Evolutionary conservation across 2,329 filamentous ascomycete genomes (phyloP), one percentile per base, ranked within the genome.

Genomic region (Beauveria asiatica): DNA sequence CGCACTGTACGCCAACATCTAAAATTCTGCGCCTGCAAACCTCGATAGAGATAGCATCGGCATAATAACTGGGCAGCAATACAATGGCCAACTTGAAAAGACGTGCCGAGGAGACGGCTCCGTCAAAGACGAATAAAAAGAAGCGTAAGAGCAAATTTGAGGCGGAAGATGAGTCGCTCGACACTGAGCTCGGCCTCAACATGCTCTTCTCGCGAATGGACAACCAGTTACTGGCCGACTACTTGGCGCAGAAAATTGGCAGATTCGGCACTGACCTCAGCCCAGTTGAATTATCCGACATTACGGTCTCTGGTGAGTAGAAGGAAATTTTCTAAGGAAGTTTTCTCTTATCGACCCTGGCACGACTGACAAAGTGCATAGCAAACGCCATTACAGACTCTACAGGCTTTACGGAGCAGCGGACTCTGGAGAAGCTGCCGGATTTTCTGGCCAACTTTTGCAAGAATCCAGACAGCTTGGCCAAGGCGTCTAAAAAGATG

Each of bases 191-290:
- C 39, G 87, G 88, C 7, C 77, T 97, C 65, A 96, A 97, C 74
- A 85, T 84, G 64, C 83, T 89, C 3, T 89, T 97, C 70, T 83
- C 85, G 49, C 83, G 85, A 62, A 92, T 97, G 87, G 90, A 96
- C 72, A 87, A 84, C 62, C 84, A 87, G 65, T 79, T 97, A 46
- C 77, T 97, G 51, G 90, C 92, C 1, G 93, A 97, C 71, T 86
- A 96, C 71, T 79, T 97, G 63, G 89, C 89, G 7, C 87, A 94
- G 69, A 84, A 89, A 69, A 87, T 90, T 57, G 84, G 82, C 64
- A 82, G 88, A 25, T 95, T 93, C 69, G 89, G 91, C 58, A 84
- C 83, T 30, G 88, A 96, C 57, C 73, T 97, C 68, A 96, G 89
- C 66, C 78, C 85, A 0, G 83, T 97, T 45, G 94, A 99, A 74